Percentiles rank a stretch among this genome's conserved stretches.
Conservation (phyloP, 345 rosid species). For the Durio zibethinus region DNA sequence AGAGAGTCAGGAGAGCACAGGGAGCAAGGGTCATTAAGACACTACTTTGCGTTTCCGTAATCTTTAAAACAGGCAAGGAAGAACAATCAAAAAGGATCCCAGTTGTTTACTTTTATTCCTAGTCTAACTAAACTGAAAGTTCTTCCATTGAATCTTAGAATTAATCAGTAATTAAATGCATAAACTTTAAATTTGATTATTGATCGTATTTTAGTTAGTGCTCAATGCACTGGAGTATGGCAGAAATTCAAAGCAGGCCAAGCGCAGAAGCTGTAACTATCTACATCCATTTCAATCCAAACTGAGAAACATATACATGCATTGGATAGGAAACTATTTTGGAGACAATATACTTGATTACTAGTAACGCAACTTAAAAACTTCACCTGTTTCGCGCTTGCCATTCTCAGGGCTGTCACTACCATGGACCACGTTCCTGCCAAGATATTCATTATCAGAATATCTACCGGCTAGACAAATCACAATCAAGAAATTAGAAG, state of each 20-base stretch:
- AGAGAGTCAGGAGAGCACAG: neutral
- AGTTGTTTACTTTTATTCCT: neutral
- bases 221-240: too few relatives aligned
- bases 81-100: neutral
- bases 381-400: constrained; percentile 78
- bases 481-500: neutral
- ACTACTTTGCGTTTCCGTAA: neutral
- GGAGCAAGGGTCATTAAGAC: neutral
- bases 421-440: constrained; percentile 94
- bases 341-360: neutral
- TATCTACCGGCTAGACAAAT: neutral
- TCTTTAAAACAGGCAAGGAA: neutral
- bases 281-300: too few relatives aligned
- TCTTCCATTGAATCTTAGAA: neutral
- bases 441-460: constrained; percentile 24
- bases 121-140: neutral
- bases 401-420: constrained; percentile 98
- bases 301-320: neutral
- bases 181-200: too few relatives aligned
- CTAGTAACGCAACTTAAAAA: neutral
- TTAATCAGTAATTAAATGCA: neutral
- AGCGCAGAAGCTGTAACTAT: too few relatives aligned
- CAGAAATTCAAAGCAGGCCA: too few relatives aligned
- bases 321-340: neutral
- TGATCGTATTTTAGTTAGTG: too few relatives aligned